These are phyloP conservation scores for Brasilioporus rufonigricans DNA, from an alignment of 768 basidiomycete genomes.

Conservation along the genomic window DNA sequence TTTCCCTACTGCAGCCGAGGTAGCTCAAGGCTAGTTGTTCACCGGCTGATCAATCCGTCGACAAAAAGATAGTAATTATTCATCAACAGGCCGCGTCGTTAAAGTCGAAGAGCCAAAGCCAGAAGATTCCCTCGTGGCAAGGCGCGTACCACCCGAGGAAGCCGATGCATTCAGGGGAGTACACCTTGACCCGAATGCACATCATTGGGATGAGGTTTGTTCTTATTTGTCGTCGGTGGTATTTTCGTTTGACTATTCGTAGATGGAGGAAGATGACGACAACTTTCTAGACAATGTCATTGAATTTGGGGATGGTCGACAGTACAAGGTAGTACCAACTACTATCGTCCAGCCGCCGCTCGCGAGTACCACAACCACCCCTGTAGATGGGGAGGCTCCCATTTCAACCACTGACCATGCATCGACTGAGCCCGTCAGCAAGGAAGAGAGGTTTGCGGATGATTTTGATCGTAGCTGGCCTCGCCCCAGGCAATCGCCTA, in stretches of 20 bases:
- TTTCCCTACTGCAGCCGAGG: conserved; percentile 97
- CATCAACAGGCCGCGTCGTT: conserved; percentile 18
- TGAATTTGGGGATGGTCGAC: conserved; percentile 93
- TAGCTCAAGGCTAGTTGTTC: conserved; percentile 67
- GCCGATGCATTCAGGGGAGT: conserved; percentile 94
- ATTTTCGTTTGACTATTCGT: conserved; percentile 8
- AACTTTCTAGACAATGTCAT: conserved; percentile 87
- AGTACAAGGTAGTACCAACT: conserved; percentile 74
- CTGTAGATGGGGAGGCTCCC: conserved; percentile 14
- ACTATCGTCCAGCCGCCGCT: conserved; percentile 31
- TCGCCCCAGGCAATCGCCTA: conserved; percentile 55
- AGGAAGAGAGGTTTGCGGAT: conserved; percentile 87
- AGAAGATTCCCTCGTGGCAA: conserved; percentile 47
- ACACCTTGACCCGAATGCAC: conserved; percentile 89
- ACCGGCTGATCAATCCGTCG: neutral
- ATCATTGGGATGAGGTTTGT: conserved; percentile 97
- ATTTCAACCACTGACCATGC: conserved; percentile 21
- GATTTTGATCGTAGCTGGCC: conserved; percentile 98
- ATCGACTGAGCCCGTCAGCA: conserved; percentile 52
- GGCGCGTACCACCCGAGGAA: conserved; percentile 71
- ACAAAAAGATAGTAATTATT: conserved; percentile 12
- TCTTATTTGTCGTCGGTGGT: conserved; percentile 5
- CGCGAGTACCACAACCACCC: conserved; percentile 11
- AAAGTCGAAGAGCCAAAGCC: conserved; percentile 41
- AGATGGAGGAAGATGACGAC: conserved; percentile 93